These are phyloP conservation scores for Scheffersomyces segobiensis DNA, from an alignment of 1,139 yeast species.

Conservation along the genomic window DNA sequence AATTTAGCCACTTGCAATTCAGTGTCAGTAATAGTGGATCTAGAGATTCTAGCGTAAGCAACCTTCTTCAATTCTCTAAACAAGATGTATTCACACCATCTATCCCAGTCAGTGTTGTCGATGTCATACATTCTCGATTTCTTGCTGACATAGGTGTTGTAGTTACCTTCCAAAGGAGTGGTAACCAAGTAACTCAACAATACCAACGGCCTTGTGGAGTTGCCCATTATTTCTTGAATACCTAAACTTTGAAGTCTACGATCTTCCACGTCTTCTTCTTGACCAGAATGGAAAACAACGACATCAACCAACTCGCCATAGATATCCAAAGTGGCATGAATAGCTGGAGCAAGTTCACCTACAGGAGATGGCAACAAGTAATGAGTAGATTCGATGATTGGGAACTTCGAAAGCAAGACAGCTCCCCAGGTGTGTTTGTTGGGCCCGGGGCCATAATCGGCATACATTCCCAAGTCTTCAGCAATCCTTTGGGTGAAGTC, in stretches of 20 bases:
- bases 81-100: conserved; percentile 97
- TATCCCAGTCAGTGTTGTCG: conserved; percentile 91
- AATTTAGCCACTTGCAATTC: conserved; percentile 95
- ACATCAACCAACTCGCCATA: conserved; percentile 87
- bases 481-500: conserved; percentile 91
- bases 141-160: conserved; percentile 85
- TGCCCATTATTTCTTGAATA: conserved; percentile 77
- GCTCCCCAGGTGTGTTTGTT: conserved; percentile 99
- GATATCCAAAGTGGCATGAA: conserved; percentile 90
- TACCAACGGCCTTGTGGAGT: conserved; percentile 73
- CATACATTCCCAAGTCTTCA: conserved; percentile 91
- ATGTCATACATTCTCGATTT: conserved; percentile 87
- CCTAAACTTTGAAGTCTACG: conserved; percentile 82
- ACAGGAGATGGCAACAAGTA: conserved; percentile 92
- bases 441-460: conserved; percentile 97
- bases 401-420: conserved; percentile 88
- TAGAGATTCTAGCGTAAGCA: conserved; percentile 90
- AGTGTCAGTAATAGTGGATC: conserved; percentile 94
- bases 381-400: conserved; percentile 85
- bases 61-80: conserved; percentile 84
- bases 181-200: conserved; percentile 89
- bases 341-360: conserved; percentile 97
- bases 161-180: conserved; percentile 82
- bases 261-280: conserved; percentile 95
- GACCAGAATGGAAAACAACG: conserved; percentile 97